Conservation (phyloP, 164 flowering plant species). For the Nelumbo lutea region DNA sequence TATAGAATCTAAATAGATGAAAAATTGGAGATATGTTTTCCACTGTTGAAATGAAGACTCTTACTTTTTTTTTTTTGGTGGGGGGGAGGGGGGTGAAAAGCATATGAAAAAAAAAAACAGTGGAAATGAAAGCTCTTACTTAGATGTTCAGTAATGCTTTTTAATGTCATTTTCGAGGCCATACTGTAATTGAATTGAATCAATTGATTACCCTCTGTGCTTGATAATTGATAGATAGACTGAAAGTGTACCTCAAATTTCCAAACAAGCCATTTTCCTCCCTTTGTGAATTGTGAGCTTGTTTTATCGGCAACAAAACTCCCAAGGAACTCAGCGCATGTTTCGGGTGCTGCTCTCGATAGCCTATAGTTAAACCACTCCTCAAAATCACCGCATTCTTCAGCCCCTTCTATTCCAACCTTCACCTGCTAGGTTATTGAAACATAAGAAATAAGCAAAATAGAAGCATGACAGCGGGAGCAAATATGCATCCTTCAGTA, state of each 20-base stretch:
- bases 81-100: too few relatives aligned
- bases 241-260: conserved; percentile 73
- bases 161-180: not conserved
- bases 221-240: not conserved
- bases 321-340: conserved; percentile 94
- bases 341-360: conserved; percentile 97
- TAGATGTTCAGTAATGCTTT: not conserved
- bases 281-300: conserved; percentile 58
- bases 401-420: conserved; percentile 79
- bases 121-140: not conserved
- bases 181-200: not conserved
- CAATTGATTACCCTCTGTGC: too few relatives aligned
- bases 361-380: conserved; percentile 97
- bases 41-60: not conserved
- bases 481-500: not conserved
- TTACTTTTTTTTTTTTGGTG: too few relatives aligned
- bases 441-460: too few relatives aligned
- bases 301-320: conserved; percentile 85
- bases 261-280: conserved; percentile 98
- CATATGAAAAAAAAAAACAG: too few relatives aligned
- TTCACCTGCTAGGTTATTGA: conserved; percentile 51
- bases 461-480: not conserved
- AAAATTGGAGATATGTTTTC: not conserved
- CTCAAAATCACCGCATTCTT: conserved; percentile 87
- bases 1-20: not conserved